phyloP scores from a whole-genome alignment of 306 rosid genomes.

The Sphenostylis stenocarpa region DNA sequence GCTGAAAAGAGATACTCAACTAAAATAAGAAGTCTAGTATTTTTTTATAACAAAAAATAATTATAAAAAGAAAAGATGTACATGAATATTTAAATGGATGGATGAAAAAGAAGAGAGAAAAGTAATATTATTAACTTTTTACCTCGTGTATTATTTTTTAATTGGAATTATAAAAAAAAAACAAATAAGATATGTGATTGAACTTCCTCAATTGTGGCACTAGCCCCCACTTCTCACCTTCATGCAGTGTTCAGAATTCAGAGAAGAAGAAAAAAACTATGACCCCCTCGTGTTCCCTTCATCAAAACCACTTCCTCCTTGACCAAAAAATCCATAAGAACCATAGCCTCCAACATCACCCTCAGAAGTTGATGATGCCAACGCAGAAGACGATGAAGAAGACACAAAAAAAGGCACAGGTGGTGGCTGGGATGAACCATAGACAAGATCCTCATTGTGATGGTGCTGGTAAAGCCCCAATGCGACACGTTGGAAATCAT shows the following conservation, averaged over 20 bases:
- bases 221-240: background rate
- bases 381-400: background rate
- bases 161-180: background rate
- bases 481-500: conserved; percentile 38
- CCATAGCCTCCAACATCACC: conserved; percentile 1
- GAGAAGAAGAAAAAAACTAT: background rate
- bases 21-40: too few relatives aligned
- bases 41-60: too few relatives aligned
- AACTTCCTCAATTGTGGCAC: background rate
- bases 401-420: background rate
- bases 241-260: background rate
- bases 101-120: background rate
- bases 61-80: too few relatives aligned
- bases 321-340: background rate
- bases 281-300: background rate
- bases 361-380: background rate
- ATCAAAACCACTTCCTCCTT: background rate
- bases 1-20: too few relatives aligned
- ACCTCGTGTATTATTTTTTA: background rate
- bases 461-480: conserved; percentile 27
- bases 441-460: background rate
- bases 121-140: background rate
- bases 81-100: too few relatives aligned
- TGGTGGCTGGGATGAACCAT: background rate
- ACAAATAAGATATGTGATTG: background rate